Conservation (phyloP, 495 filamentous ascomycete species). For the Hypoxylon subgilvum region DNA sequence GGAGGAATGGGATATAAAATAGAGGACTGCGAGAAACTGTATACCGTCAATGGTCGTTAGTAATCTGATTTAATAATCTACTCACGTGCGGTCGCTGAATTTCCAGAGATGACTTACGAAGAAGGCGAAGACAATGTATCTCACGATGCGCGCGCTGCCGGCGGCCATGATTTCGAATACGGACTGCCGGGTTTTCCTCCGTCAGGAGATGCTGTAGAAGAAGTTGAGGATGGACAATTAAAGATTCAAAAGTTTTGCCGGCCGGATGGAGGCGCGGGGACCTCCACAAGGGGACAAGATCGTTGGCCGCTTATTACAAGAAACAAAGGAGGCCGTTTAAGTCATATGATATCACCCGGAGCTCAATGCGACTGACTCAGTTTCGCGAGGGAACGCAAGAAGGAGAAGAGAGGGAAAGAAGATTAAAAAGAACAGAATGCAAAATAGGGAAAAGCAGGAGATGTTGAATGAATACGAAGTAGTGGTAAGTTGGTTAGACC, state of each 20-base stretch:
- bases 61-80: neutral
- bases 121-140: conserved; percentile 87
- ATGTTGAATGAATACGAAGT: conserved; percentile 12
- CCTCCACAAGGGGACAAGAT: conserved; percentile 26
- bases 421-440: neutral
- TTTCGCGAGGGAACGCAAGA: conserved; percentile 14
- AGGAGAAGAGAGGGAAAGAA: conserved; percentile 1
- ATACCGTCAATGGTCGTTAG: conserved; percentile 17
- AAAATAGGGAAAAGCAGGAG: conserved; percentile 5
- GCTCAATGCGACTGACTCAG: conserved; percentile 14
- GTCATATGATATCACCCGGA: conserved; percentile 35
- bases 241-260: conserved; percentile 12
- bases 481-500: too few relatives aligned
- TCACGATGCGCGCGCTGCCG: conserved; percentile 71
- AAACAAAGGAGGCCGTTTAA: conserved; percentile 30
- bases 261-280: conserved; percentile 20
- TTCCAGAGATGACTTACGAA: conserved; percentile 65
- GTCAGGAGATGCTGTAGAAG: conserved; percentile 4
- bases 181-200: conserved; percentile 11
- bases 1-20: conserved; percentile 78
- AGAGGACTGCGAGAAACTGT: conserved; percentile 75
- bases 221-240: neutral
- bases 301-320: conserved; percentile 17
- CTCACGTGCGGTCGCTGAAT: neutral
- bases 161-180: conserved; percentile 63